Evolutionary conservation across 2,329 filamentous ascomycete genomes (phyloP).

Genomic region (Cercospora sp.): DNA sequence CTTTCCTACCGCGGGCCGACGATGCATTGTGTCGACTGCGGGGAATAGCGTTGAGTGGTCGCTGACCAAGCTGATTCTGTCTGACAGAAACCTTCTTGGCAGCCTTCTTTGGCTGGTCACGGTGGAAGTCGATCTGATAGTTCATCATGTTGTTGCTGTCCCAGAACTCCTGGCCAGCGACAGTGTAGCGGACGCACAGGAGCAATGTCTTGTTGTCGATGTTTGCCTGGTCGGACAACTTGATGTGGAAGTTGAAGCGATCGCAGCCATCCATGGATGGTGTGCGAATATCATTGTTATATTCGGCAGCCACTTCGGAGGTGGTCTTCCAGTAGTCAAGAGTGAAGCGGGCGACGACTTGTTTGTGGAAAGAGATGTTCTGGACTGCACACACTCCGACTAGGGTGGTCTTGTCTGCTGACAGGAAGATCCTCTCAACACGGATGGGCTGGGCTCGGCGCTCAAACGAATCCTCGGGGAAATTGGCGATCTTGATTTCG

Average conservation of each 20-base stretch:
- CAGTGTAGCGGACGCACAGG: slow-evolving; percentile 85
- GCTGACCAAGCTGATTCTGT: slow-evolving; percentile 36
- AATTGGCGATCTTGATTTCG: slow-evolving; percentile 84
- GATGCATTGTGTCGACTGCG: slow-evolving; percentile 51
- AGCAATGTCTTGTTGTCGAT: slow-evolving; percentile 90
- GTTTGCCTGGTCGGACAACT: slow-evolving; percentile 85
- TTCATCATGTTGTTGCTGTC: slow-evolving; percentile 88
- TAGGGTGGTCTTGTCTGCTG: slow-evolving; percentile 80
- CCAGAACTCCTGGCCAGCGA: slow-evolving; percentile 85
- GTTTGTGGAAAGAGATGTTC: slow-evolving; percentile 87
- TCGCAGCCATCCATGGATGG: slow-evolving; percentile 67
- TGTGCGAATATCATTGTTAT: slow-evolving; percentile 72
- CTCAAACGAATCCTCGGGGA: slow-evolving; percentile 66
- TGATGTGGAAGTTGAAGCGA: slow-evolving; percentile 91
- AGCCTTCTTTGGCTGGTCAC: slow-evolving; percentile 34
- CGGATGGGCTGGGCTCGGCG: slow-evolving; percentile 69
- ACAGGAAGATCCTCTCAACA: slow-evolving; percentile 83
- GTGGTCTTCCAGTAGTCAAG: slow-evolving; percentile 99
- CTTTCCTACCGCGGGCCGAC: slow-evolving; percentile 51
- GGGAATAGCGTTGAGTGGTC: slow-evolving; percentile 55
- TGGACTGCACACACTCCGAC: slow-evolving; percentile 80
- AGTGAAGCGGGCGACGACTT: slow-evolving; percentile 88
- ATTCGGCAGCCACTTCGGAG: slow-evolving; percentile 90
- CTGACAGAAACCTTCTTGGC: slow-evolving; percentile 27
- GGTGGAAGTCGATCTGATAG: slow-evolving; percentile 87